phyloP scores from a whole-genome alignment of 2,329 filamentous ascomycete species.

The Biscogniauxia marginata region DNA sequence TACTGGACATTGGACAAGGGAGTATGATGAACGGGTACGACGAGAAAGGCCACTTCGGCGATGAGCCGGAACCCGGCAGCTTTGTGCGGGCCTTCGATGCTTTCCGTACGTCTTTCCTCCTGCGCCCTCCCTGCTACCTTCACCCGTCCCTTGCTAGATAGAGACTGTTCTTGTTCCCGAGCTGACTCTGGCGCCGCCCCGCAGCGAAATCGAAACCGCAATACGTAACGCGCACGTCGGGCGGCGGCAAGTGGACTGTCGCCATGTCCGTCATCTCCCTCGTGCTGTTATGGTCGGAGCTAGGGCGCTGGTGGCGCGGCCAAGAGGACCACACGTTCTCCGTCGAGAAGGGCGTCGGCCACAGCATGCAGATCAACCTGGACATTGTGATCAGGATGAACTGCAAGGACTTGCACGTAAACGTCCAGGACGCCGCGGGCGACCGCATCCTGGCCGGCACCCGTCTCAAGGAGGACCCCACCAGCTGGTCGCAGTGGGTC shows the following conservation, averaged over 20 bases:
- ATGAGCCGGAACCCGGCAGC: slow-evolving; percentile 68
- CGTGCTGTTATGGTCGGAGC: slow-evolving; percentile 74
- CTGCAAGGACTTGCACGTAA: slow-evolving; percentile 86
- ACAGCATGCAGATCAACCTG: slow-evolving; percentile 88
- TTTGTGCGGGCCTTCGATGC: slow-evolving; percentile 90
- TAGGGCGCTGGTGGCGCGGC: slow-evolving; percentile 80
- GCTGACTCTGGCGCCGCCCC: slow-evolving; percentile 20
- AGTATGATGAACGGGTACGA: slow-evolving; percentile 74
- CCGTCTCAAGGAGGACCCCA: slow-evolving; percentile 71
- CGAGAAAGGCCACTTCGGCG: slow-evolving; percentile 65
- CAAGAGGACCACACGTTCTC: slow-evolving; percentile 85
- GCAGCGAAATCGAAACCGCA: slow-evolving; percentile 93
- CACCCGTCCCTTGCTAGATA: too few species aligned
- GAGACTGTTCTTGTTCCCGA: background rate
- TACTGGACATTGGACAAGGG: slow-evolving; percentile 2
- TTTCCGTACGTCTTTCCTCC: slow-evolving; percentile 63
- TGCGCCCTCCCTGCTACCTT: slow-evolving; percentile 13
- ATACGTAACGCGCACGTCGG: slow-evolving; percentile 79
- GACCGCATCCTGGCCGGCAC: slow-evolving; percentile 84
- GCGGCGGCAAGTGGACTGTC: slow-evolving; percentile 92
- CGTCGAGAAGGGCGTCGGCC: slow-evolving; percentile 88
- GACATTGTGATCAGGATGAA: slow-evolving; percentile 90
- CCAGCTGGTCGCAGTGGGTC: slow-evolving; percentile 80
- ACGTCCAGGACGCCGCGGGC: slow-evolving; percentile 93
- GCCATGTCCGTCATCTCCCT: slow-evolving; percentile 73